phyloP scores from a whole-genome alignment of 2,329 filamentous ascomycete species.

The Diplodia intermedia region DNA sequence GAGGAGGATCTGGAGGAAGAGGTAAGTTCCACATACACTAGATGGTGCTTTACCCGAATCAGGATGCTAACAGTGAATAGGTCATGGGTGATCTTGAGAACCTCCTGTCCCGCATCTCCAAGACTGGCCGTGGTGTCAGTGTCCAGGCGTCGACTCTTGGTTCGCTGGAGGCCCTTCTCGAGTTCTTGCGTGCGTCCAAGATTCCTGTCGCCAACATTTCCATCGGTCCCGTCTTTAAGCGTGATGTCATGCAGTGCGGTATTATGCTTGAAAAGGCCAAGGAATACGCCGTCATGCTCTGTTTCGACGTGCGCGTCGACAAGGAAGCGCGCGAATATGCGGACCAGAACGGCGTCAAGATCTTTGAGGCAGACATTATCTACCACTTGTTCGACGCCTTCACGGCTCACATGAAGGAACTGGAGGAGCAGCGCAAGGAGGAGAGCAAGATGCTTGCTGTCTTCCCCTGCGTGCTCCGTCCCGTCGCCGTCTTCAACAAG shows the following conservation, averaged over 20 bases:
- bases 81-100: constrained; percentile 94
- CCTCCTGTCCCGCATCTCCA: constrained; percentile 89
- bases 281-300: constrained; percentile 98
- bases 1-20: constrained; percentile 97
- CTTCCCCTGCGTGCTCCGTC: constrained; percentile 90
- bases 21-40: constrained; percentile 32
- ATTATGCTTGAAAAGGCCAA: constrained; percentile 96
- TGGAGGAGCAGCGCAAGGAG: constrained; percentile 92
- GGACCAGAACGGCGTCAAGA: constrained; percentile 92
- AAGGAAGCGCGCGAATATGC: constrained; percentile 93
- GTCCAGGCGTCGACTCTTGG: constrained; percentile 97
- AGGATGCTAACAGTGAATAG: constrained; percentile 16
- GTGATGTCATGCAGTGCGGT: constrained; percentile 91
- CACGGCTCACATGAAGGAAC: constrained; percentile 88
- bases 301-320: constrained; percentile 99
- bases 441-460: constrained; percentile 94
- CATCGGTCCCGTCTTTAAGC: constrained; percentile 97
- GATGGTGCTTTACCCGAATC: neutral
- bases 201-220: constrained; percentile 97
- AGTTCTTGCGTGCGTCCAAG: constrained; percentile 95
- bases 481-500: constrained; percentile 98
- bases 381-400: constrained; percentile 98
- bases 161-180: constrained; percentile 92
- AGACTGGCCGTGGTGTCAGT: constrained; percentile 90
- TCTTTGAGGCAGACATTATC: constrained; percentile 98